Conservation (phyloP, 2,329 filamentous ascomycete species). For the Talaromyces sp. region DNA sequence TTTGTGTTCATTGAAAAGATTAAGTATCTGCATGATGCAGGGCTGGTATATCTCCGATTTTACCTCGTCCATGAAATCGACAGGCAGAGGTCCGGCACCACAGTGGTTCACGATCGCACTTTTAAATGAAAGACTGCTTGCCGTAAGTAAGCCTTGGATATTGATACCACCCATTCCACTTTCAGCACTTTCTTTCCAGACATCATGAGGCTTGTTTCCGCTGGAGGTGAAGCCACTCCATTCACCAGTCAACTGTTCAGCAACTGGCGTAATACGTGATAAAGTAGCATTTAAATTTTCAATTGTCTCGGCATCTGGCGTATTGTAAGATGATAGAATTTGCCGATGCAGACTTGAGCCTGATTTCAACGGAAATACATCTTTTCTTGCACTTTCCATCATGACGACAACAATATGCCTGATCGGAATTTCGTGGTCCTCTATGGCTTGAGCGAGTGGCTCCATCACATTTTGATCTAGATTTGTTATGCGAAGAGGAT, state of each 20-base stretch:
- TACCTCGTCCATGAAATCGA: conserved; percentile 34
- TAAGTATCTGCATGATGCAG: conserved; percentile 35
- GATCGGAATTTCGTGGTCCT: conserved; percentile 29
- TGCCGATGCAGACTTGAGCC: conserved; percentile 24
- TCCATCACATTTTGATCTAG: conserved; percentile 30
- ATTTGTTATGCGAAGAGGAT: conserved; percentile 37
- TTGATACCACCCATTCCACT: too few species aligned
- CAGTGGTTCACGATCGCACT: conserved; percentile 36
- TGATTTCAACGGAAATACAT: conserved; percentile 33
- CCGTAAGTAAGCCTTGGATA: conserved; percentile 31
- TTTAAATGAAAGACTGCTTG: conserved; percentile 36
- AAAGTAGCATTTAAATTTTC: too few species aligned
- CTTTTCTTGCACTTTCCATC: conserved; percentile 38
- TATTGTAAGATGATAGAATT: too few species aligned
- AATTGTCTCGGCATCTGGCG: too few species aligned
- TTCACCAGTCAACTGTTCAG: too few species aligned
- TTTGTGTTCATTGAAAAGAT: conserved; percentile 35
- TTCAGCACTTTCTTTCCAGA: too few species aligned
- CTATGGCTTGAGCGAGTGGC: conserved; percentile 26
- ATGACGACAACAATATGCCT: conserved; percentile 34
- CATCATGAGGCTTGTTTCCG: too few species aligned
- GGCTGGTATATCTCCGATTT: conserved; percentile 34
- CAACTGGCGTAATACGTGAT: too few species aligned
- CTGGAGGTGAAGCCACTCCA: too few species aligned
- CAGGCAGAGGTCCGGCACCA: conserved; percentile 32